phyloP scores from a whole-genome alignment of 169 alveolate genomes.

The Cryptosporidium canis region DNA sequence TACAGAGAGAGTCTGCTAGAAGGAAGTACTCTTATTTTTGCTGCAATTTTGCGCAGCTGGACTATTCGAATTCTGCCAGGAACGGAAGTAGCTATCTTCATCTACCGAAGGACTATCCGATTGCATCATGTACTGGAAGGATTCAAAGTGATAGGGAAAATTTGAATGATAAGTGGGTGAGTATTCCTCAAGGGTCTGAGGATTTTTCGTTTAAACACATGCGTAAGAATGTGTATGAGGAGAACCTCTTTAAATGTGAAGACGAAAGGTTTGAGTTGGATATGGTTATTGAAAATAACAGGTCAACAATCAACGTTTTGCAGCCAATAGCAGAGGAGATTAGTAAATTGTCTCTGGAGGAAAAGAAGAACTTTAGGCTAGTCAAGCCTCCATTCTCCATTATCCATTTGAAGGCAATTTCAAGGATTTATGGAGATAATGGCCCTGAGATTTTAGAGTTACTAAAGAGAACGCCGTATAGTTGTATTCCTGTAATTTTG shows the following conservation, averaged over 20 bases:
- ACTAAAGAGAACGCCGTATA: conserved; percentile 77
- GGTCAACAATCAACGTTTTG: conserved; percentile 75
- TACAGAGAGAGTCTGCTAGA: conserved; percentile 69
- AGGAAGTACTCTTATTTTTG: conserved; percentile 65
- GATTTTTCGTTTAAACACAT: conserved; percentile 81
- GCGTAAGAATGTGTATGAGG: conserved; percentile 86
- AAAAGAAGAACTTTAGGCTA: conserved; percentile 72
- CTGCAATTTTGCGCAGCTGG: conserved; percentile 68
- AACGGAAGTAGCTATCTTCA: conserved; percentile 68
- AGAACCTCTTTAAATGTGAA: conserved; percentile 84
- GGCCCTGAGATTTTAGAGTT: conserved; percentile 79
- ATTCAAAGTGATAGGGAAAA: conserved; percentile 38
- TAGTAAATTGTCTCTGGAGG: conserved; percentile 69
- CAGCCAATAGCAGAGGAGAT: conserved; percentile 76
- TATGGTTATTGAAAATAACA: conserved; percentile 78
- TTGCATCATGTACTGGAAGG: conserved; percentile 68
- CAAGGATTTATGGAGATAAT: conserved; percentile 81
- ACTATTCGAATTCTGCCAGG: conserved; percentile 43
- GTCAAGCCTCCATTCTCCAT: conserved; percentile 72
- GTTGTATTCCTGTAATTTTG: conserved; percentile 80
- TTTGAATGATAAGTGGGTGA: conserved; percentile 82
- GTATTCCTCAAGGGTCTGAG: conserved; percentile 88
- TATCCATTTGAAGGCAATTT: conserved; percentile 78
- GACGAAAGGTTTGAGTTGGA: conserved; percentile 87
- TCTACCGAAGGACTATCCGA: conserved; percentile 64